Evolutionary conservation across 1,139 yeast species (phyloP), one percentile per base, ranked within the genome.

Genomic region (Nakaseomyces sp.): DNA sequence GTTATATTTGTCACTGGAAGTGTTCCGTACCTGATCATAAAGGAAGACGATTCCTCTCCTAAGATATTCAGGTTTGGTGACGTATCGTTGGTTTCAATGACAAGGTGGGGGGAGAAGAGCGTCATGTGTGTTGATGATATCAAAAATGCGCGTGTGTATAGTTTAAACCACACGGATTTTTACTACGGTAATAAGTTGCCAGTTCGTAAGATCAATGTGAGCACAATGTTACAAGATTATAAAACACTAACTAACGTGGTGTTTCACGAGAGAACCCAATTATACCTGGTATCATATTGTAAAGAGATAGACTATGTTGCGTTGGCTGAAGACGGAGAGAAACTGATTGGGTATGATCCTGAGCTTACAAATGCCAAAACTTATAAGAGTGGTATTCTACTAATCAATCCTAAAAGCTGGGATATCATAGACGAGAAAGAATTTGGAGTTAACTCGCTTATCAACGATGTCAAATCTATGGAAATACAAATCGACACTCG

Each of bases 341-440:
- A 73, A 0, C 69, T 83, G 43, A 77, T 77, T 5, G 93, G 91
- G 1, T 66, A 72, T 3, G 72, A 73, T 46, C 74, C 72, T 54
- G 55, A 70, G 51, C 61, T 74, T 60, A 60, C 75, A 20, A 73
- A 69, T 31, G 87, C 85, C 0, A 57, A 56, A 17, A 68, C 79
- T 3, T 79, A 69, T 51, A 74, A 76, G 50, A 83, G 94, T 19
- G 69, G 72, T 2, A 58, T 89, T 8, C 74, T 79, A 46, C 66
- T 89, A 40, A 57, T 89, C 0, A 83, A 93, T 1, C 91, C 95
- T 0, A 67, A 68, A 38, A 78, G 78, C 16, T 88, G 95, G 95
- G 67, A 77, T 1, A 75, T 81, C 0, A 81, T 88, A 54, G 96
- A 88, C 55, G 72, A 74, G 15, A 62, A 81, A 41, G 81, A 77